Percentiles rank a stretch among this genome's conserved stretches.
Conservation (phyloP, 192 early-diverging fungal genomes). For the Dispira parvispora region DNA sequence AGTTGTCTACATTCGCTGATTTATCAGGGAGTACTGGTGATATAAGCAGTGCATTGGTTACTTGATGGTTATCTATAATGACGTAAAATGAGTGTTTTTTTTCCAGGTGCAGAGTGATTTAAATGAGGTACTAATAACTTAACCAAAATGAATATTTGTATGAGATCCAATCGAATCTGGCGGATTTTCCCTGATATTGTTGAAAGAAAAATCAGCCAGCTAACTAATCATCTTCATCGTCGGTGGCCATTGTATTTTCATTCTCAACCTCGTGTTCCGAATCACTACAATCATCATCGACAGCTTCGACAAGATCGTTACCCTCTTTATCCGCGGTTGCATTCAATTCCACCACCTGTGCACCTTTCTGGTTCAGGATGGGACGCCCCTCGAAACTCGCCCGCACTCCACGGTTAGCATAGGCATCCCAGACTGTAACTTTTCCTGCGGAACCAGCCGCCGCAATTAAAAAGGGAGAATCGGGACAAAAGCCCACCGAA, state of each 20-base stretch:
- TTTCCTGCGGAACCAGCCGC: conserved; percentile 81
- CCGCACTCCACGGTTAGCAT: conserved; percentile 69
- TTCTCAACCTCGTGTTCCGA: conserved; percentile 28
- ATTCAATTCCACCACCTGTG: not conserved
- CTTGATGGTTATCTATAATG: too few species aligned
- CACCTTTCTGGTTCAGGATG: conserved; percentile 2
- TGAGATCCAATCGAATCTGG: too few species aligned
- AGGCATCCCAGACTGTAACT: conserved; percentile 84
- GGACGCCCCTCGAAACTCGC: conserved; percentile 34
- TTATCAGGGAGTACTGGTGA: too few species aligned
- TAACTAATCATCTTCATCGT: conserved; percentile 15
- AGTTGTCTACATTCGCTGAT: too few species aligned
- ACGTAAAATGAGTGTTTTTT: too few species aligned
- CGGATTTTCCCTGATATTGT: too few species aligned
- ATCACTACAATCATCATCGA: conserved; percentile 14
- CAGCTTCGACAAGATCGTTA: conserved; percentile 5
- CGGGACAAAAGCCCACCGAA: conserved; percentile 69
- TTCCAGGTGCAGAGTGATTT: too few species aligned
- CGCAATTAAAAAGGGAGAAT: conserved; percentile 79
- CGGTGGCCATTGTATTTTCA: conserved; percentile 21
- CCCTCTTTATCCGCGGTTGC: conserved; percentile 11
- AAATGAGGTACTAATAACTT: too few species aligned
- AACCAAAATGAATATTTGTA: too few species aligned
- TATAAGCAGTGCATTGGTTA: too few species aligned
- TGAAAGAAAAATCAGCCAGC: too few species aligned